phyloP scores from a whole-genome alignment of 345 rosid genomes.

The Sisymbrium altissimum region DNA sequence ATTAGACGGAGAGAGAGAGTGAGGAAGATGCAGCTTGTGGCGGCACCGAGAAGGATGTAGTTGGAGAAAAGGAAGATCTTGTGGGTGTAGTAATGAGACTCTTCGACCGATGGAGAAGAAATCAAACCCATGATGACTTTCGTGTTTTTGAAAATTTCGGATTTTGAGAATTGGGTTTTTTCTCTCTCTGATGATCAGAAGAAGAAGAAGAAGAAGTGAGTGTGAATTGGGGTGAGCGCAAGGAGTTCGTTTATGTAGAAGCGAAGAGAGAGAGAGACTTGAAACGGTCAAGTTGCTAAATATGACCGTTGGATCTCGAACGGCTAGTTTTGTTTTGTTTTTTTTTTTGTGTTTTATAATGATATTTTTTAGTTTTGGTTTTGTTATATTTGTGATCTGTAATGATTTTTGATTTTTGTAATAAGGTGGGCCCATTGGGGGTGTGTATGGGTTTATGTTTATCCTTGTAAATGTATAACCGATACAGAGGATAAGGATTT shows the following conservation, averaged over 20 bases:
- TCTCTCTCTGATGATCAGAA: background rate
- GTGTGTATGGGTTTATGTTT: background rate
- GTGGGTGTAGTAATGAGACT: constrained; percentile 57
- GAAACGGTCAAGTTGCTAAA: constrained; percentile 22
- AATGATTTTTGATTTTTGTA: background rate
- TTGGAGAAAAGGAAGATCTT: constrained; percentile 73
- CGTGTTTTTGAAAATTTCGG: background rate
- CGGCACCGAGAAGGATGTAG: constrained; percentile 86
- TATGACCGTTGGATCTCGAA: constrained; percentile 35
- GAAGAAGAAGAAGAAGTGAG: background rate
- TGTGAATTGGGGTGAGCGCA: background rate
- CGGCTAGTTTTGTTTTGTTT: constrained; percentile 27
- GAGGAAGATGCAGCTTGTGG: constrained; percentile 86
- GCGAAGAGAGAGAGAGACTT: background rate
- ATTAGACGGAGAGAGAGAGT: constrained; percentile 81
- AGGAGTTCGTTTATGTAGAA: constrained; percentile 28
- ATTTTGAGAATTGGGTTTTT: background rate
- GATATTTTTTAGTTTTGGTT: no score
- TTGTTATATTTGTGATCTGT: background rate
- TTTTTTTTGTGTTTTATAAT: no score
- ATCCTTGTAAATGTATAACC: background rate
- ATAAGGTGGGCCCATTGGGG: constrained; percentile 15
- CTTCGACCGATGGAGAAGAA: constrained; percentile 23
- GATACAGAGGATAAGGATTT: background rate
- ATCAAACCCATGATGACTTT: constrained; percentile 27